Base-by-base conservation (phyloP, 306 rosid species). In the Potentilla sterilis region DNA sequence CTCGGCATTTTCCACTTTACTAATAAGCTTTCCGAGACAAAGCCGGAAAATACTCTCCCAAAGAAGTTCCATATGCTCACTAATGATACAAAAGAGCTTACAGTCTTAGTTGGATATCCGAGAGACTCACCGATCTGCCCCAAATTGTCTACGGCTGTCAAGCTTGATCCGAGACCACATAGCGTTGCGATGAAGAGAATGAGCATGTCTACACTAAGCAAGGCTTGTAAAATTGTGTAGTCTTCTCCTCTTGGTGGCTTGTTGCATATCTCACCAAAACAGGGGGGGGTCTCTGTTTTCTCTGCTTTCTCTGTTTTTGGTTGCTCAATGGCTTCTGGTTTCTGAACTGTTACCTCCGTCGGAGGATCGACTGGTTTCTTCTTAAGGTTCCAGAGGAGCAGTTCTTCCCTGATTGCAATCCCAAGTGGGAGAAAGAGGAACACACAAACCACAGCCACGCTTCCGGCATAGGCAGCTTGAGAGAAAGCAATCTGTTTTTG, bases 31-130 rank as follows among this genome's bases (percentile, higher is more conserved):
- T 88, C 92, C 0, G 88, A 88, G 22, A 81, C 86, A 72, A 85
- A 82, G 11, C 89, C 87, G 7, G 89, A 59, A 40, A 85, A 85
- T 4, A 83, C 84, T 18, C 87, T 72, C 12, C 89, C 91, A 59
- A 85, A 85, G 80, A 78, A 87, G 80, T 87, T 87, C 89, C 91
- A 87, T 21, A 83, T 85, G 81, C 87, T 85, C 1, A 81, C 79
- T 2, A 87, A 72, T 4, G 91, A 85, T 6, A 83, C 84, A 52
- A 87, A 85, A 0, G 86, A 51, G 44, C 37, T 73, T 3, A 83
- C 47, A 1, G 88, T 77, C 2, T 41, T 67, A 0, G 70, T 14
- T 22, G 82, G 80, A 44, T 88, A 83, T 4, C 88, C 89, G 0
- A 85, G 73, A 0, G 88, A 81, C 61, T 88, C 89, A 1, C 91